Percentiles rank a stretch among this genome's conserved stretches.
Conservation (phyloP, 108 stramenopile species). For the Cyclostephanos tholiformis region DNA sequence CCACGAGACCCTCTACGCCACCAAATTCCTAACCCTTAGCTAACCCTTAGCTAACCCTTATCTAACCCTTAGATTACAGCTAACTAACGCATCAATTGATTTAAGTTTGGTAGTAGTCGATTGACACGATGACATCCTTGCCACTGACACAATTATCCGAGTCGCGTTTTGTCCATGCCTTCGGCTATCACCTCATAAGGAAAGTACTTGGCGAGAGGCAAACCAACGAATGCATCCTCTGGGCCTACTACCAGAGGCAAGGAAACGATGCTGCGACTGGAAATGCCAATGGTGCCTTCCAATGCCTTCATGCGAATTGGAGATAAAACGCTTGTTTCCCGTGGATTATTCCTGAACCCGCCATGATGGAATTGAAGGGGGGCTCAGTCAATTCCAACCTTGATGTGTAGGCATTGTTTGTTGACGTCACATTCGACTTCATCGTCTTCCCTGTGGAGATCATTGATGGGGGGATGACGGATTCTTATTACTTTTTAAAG, state of each 20-base stretch:
- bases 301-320: slow-evolving; percentile 6
- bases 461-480: not conserved
- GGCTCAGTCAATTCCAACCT: not conserved
- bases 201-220: not conserved
- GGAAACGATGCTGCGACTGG: not conserved
- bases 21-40: no score
- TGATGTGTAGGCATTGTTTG: slow-evolving; percentile 3
- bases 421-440: slow-evolving; percentile 15
- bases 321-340: slow-evolving; percentile 3
- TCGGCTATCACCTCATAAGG: slow-evolving; percentile 8
- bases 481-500: not conserved
- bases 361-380: not conserved
- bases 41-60: no score
- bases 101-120: no score
- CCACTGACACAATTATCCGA: no score
- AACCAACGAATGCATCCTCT: not conserved
- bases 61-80: no score
- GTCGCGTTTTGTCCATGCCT: not conserved
- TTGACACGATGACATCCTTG: no score
- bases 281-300: not conserved
- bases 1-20: no score
- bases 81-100: no score
- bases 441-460: not conserved
- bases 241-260: slow-evolving; percentile 2
- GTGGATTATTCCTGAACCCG: not conserved